These are phyloP conservation scores for Polyporus tsugae DNA, from an alignment of 1,284 basidiomycete species.

Conservation along the genomic window DNA sequence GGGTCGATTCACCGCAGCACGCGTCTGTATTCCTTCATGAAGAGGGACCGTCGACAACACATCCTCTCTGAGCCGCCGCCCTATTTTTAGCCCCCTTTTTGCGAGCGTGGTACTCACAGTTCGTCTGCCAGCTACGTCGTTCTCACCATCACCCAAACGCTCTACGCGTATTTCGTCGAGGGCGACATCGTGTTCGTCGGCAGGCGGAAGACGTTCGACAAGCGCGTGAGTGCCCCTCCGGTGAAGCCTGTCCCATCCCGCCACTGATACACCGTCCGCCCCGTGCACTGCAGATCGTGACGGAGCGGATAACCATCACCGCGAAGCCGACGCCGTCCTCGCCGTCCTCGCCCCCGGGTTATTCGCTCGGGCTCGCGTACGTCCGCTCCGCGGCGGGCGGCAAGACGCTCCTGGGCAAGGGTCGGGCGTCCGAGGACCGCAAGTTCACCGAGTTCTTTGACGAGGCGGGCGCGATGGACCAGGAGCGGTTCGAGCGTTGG, in stretches of 20 bases:
- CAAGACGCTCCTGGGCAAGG: slow-evolving; percentile 77
- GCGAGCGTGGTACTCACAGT: slow-evolving; percentile 5
- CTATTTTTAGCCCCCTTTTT: not conserved
- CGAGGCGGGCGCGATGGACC: slow-evolving; percentile 71
- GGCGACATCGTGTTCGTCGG: slow-evolving; percentile 84
- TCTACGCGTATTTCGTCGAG: slow-evolving; percentile 86
- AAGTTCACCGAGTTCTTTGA: slow-evolving; percentile 79
- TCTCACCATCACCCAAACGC: slow-evolving; percentile 72
- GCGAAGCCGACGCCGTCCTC: slow-evolving; percentile 66
- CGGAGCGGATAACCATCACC: slow-evolving; percentile 79
- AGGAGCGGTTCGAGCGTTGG: slow-evolving; percentile 76
- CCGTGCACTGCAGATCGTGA: slow-evolving; percentile 67
- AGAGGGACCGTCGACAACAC: no score
- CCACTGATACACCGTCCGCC: slow-evolving; percentile 4
- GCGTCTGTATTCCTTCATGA: not conserved
- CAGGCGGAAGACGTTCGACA: slow-evolving; percentile 84
- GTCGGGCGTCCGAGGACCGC: slow-evolving; percentile 58
- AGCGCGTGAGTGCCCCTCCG: slow-evolving; percentile 61
- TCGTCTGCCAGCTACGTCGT: slow-evolving; percentile 67
- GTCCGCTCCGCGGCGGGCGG: slow-evolving; percentile 79
- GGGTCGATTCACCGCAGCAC: not conserved
- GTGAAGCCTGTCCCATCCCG: slow-evolving; percentile 9
- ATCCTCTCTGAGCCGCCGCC: not conserved
- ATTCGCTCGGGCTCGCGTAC: slow-evolving; percentile 70
- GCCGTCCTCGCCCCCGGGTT: slow-evolving; percentile 59